Conservation (phyloP, 257 asterid species). For the Solanum paucissectum region DNA sequence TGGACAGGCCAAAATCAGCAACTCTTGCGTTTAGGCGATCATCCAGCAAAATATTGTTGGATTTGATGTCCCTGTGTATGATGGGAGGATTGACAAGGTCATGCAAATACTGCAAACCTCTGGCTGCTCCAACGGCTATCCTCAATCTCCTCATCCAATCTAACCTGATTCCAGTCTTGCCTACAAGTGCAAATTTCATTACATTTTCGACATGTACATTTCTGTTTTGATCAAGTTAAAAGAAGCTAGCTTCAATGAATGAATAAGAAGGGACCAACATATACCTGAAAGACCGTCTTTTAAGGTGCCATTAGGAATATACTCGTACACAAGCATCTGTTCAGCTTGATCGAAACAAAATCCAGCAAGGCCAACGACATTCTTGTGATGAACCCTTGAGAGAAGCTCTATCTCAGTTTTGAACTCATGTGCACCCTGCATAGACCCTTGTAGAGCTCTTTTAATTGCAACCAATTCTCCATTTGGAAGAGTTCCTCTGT, state of each 20-base stretch:
- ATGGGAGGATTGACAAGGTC: constrained; percentile 86
- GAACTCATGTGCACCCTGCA: constrained; percentile 72
- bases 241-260: background rate
- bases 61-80: constrained; percentile 85
- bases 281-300: constrained; percentile 80
- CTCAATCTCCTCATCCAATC: constrained; percentile 84
- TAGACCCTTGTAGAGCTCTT: constrained; percentile 71
- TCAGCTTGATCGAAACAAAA: constrained; percentile 77
- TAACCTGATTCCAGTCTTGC: constrained; percentile 64
- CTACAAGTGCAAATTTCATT: constrained; percentile 17
- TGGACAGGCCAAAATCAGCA: constrained; percentile 93
- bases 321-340: constrained; percentile 78
- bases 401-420: constrained; percentile 95
- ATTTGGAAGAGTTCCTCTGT: constrained; percentile 57
- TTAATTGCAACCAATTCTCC: constrained; percentile 69
- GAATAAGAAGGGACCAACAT: background rate
- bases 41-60: constrained; percentile 72
- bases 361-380: constrained; percentile 64
- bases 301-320: constrained; percentile 63
- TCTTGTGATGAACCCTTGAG: constrained; percentile 94
- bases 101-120: constrained; percentile 83
- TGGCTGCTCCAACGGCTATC: constrained; percentile 76
- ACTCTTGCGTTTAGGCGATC: constrained; percentile 73
- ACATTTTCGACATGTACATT: background rate
- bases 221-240: background rate